Conservation (phyloP, 2,329 filamentous ascomycete genomes). For the Arthrocladium fulminans region DNA sequence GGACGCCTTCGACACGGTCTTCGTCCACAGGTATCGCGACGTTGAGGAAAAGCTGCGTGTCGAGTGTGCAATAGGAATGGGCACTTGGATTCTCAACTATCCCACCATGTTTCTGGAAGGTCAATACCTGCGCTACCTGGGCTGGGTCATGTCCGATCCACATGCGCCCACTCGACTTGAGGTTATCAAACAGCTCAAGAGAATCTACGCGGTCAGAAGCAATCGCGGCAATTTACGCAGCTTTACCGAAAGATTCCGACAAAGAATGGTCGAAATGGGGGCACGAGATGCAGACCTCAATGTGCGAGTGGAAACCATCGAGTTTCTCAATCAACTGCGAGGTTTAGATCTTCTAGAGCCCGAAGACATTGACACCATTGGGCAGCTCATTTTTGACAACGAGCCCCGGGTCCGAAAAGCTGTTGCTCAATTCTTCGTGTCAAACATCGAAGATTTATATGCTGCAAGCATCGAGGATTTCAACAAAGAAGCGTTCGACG, state of each 20-base stretch:
- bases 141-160: conserved; percentile 87
- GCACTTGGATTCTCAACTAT: conserved; percentile 77
- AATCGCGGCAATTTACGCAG: conserved; percentile 69
- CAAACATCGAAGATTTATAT: conserved; percentile 74
- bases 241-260: conserved; percentile 86
- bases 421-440: conserved; percentile 81
- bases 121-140: conserved; percentile 81
- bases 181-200: conserved; percentile 71
- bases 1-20: conserved; percentile 85
- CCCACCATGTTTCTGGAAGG: conserved; percentile 86
- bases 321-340: conserved; percentile 72
- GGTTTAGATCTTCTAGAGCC: conserved; percentile 82
- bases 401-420: conserved; percentile 79
- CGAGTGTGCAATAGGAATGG: conserved; percentile 79
- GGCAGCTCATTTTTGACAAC: conserved; percentile 78
- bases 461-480: conserved; percentile 74
- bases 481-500: conserved; percentile 70
- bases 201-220: conserved; percentile 70
- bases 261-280: conserved; percentile 85
- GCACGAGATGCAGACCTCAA: conserved; percentile 71
- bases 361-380: conserved; percentile 79
- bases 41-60: conserved; percentile 80
- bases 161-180: conserved; percentile 68
- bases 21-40: conserved; percentile 91
- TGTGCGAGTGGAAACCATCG: conserved; percentile 71